Conservation (phyloP, 257 asterid genomes). For the Jacaranda mimosifolia region DNA sequence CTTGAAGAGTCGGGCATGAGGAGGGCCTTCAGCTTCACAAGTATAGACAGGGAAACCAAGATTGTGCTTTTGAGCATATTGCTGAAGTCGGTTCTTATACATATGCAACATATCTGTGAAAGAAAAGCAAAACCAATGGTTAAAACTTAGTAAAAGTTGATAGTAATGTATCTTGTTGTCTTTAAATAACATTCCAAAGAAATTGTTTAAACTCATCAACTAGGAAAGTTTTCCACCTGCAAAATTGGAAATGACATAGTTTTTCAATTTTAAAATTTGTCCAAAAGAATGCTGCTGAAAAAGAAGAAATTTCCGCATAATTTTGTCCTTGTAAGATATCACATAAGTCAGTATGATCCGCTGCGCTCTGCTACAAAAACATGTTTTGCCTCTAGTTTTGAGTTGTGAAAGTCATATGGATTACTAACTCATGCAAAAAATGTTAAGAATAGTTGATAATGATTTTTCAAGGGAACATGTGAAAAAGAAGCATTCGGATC, state of each 20-base stretch:
- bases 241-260: not conserved
- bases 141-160: not conserved
- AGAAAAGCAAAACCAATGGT: slow-evolving; percentile 1
- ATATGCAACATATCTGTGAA: slow-evolving; percentile 55
- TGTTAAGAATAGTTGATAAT: not conserved
- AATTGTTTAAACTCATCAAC: not conserved
- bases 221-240: not conserved
- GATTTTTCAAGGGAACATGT: not conserved
- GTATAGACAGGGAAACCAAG: slow-evolving; percentile 62
- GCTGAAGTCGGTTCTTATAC: slow-evolving; percentile 75
- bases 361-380: not conserved
- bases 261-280: not conserved
- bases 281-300: not conserved
- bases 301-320: not conserved
- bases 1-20: slow-evolving; percentile 69
- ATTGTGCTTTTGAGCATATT: slow-evolving; percentile 64
- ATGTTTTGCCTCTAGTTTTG: not conserved
- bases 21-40: slow-evolving; percentile 72
- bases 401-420: not conserved
- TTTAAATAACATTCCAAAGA: slow-evolving; percentile 8
- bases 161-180: not conserved
- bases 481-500: too few species aligned
- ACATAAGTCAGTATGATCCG: not conserved
- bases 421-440: not conserved
- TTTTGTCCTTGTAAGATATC: not conserved